phyloP scores from a whole-genome alignment of 2,329 filamentous ascomycete species.

The Aspergillus uvarum region DNA sequence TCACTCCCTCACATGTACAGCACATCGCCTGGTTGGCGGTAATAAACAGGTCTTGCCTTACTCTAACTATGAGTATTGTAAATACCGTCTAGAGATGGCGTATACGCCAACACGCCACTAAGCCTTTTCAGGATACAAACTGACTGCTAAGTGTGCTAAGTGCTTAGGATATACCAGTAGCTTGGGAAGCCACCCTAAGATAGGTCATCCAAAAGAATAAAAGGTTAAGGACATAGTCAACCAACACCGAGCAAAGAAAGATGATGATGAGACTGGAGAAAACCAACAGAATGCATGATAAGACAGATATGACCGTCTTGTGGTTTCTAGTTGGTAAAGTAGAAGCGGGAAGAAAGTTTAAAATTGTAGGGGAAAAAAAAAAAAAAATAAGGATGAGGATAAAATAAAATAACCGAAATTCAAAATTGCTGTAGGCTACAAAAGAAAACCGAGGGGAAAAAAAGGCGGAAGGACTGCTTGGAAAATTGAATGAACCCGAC shows the following conservation, averaged over 20 bases:
- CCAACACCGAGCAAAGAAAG: background rate
- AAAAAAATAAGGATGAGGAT: background rate
- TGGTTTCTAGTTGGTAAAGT: background rate
- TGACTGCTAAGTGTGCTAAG: background rate
- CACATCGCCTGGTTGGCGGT: too few relatives aligned
- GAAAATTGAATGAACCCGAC: slow-evolving; percentile 8
- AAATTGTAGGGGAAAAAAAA: background rate
- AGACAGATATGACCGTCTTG: background rate
- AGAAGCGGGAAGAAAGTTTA: background rate
- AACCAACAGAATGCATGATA: background rate
- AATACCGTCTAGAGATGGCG: background rate
- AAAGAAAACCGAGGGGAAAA: background rate
- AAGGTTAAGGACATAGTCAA: background rate
- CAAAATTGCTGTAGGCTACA: background rate
- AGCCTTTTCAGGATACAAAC: background rate
- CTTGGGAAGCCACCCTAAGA: background rate
- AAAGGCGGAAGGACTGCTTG: background rate
- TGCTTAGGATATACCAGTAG: background rate
- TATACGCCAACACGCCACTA: background rate
- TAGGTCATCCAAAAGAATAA: background rate
- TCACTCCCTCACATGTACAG: too few relatives aligned
- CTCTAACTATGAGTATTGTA: background rate
- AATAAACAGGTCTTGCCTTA: too few relatives aligned
- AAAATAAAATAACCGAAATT: background rate
- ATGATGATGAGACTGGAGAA: background rate